Evolutionary conservation across 1,284 basidiomycete species (phyloP), one percentile per base, ranked within the genome.

Genomic region (Violaceomyces palustris): DNA sequence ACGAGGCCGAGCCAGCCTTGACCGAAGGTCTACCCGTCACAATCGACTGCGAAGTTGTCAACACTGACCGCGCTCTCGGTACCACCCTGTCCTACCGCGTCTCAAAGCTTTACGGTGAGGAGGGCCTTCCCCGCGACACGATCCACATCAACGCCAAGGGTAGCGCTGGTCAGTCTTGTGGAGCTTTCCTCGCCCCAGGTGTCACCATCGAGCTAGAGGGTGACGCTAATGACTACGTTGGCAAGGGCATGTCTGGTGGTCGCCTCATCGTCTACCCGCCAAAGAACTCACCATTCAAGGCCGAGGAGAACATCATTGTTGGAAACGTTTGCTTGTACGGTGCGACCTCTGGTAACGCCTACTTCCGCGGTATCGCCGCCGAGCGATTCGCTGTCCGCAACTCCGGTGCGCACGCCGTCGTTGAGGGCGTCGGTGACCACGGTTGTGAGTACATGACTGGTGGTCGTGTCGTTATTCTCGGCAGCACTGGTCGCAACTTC

Each of bases 61-160:
- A 69, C 61, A 69, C 67, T 22, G 67, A 69, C 45, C 67, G 67
- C 39, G 65, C 67, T 21, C 55, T 69, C n/a, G 63, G 67, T 33
- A 44, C 67, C 35, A 69, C 67, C n/a, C 54, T 69, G n/a, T 68
- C 65, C 17, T 69, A 69, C 61, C 42, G 45, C n/a, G 67, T 69
- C 6, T 67, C 64, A 17, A 67, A 66, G 53, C 42, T 67, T n/a
- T 66, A 62, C 48, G 67, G 67, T 22, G 63, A 64, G 38, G 63
- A 69, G 28, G 67, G 67, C 41, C 56, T 69, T 7, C 63, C 65
- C 15, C 46, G 45, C 19, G 67, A 69, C 53, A 69, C 67, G 28
- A 69, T 69, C 47, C 67, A 69, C 61, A 67, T 69, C 57, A 65
- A 65, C 38, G 67, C 67, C 24, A 68, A 68, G 42, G 67, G 67